phyloP scores from a whole-genome alignment of 2,329 filamentous ascomycete genomes.

The Colletotrichum cordylinicola region DNA sequence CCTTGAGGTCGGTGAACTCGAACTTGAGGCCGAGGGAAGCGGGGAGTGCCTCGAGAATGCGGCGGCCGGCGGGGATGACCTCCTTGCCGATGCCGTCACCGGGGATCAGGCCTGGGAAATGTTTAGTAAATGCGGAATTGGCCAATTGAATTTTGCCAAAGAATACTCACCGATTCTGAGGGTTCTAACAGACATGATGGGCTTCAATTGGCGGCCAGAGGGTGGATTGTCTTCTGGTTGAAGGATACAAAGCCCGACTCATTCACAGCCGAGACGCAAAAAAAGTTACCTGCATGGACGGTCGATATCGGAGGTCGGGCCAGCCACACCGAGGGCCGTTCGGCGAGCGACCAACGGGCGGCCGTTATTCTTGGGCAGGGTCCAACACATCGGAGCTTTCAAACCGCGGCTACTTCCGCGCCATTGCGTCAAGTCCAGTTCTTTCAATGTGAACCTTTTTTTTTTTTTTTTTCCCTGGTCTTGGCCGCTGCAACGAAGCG shows the following conservation, averaged over 20 bases:
- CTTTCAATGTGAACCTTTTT: background rate
- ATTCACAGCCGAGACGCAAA: background rate
- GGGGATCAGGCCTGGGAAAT: constrained; percentile 77
- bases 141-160: background rate
- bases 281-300: background rate
- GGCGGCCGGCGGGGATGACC: constrained; percentile 93
- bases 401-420: background rate
- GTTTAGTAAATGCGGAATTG: background rate
- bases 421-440: constrained; percentile 4
- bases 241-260: background rate
- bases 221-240: background rate
- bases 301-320: constrained; percentile 22
- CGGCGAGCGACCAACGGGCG: constrained; percentile 16
- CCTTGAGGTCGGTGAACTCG: constrained; percentile 90
- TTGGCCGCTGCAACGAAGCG: background rate
- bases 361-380: background rate
- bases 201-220: constrained; percentile 14
- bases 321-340: constrained; percentile 19
- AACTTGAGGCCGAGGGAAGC: constrained; percentile 92
- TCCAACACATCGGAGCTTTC: background rate
- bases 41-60: constrained; percentile 90
- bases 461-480: background rate
- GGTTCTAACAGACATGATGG: constrained; percentile 46
- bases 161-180: constrained; percentile 43
- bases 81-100: constrained; percentile 98